These are phyloP conservation scores for Podaxis sp. DNA, from an alignment of 768 basidiomycete species.

Conservation along the genomic window DNA sequence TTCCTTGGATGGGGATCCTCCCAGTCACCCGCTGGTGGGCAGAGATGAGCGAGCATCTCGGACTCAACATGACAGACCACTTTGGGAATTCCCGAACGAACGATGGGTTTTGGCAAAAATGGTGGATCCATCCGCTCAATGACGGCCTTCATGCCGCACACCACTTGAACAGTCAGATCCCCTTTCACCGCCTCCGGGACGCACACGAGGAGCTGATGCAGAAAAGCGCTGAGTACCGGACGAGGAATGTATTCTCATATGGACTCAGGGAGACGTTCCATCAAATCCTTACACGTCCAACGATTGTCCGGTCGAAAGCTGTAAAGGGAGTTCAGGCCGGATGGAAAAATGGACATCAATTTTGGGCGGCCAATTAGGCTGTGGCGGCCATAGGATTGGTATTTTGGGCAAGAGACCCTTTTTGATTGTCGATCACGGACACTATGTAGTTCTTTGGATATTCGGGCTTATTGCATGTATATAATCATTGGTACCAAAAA, in stretches of 20 bases:
- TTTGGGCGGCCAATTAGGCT: conserved; percentile 1
- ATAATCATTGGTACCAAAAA: background rate
- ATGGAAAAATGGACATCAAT: conserved; percentile 9
- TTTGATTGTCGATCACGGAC: background rate
- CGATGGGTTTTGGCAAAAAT: conserved; percentile 9
- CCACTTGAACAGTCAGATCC: conserved; percentile 10
- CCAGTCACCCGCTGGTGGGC: conserved; percentile 8
- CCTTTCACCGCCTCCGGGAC: conserved; percentile 4
- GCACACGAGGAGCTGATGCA: conserved; percentile 10
- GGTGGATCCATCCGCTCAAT: conserved; percentile 10
- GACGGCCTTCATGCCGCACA: conserved; percentile 11
- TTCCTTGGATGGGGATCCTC: conserved; percentile 9
- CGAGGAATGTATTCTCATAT: conserved; percentile 8
- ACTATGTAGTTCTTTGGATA: background rate
- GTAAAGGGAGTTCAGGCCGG: conserved; percentile 1
- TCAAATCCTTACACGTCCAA: conserved; percentile 2
- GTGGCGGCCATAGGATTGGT: background rate
- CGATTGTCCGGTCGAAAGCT: conserved; percentile 3
- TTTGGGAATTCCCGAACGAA: conserved; percentile 12
- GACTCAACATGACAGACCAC: conserved; percentile 12
- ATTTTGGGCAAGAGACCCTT: background rate
- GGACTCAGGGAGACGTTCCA: conserved; percentile 7
- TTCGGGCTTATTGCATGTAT: background rate
- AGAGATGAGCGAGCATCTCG: conserved; percentile 10
- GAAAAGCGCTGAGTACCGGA: background rate